Base-by-base conservation (phyloP, 495 filamentous ascomycete genomes). In the Hypoxylon fragiforme region DNA sequence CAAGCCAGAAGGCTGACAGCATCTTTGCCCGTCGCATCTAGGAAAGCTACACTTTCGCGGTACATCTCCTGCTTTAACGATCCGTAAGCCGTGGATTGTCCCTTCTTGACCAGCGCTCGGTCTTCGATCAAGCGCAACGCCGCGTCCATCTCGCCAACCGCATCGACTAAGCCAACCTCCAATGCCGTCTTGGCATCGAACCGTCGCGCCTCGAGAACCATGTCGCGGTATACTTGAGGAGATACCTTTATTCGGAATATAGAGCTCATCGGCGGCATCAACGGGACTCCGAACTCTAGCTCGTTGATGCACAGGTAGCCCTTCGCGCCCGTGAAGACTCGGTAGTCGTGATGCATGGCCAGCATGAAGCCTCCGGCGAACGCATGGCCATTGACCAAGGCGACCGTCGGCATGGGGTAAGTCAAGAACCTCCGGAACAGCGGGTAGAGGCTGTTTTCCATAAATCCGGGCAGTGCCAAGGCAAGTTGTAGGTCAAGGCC, bases 311-410 rank as follows among this genome's bases (percentile, higher is more conserved):
- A 91, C 9, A 86, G 66, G 66, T 83, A 90, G 1, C 89, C 89
- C 21, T 78, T 77, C 2, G 73, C 19, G 0, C 85, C 81, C 60
- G 87, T 89, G 76, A 87, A 83, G 57, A 90, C 70, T 2, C 89
- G 81, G 67, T 92, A 92, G 68, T 92, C 89, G 73, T 91, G 87
- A 68, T 88, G 84, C 86, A 91, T 89, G 40, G 88, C 85, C 5
- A 88, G 69, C 85, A 92, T 91, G 54, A 91, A 71, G 22, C 87
- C 89, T 28, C 79, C 89, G 12, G 89, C 89, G 65, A 91, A 92
- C 42, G 84, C 84, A 65, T 92, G 89, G n/a, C 89, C 89, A 46
- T 90, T 90, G 24, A 92, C 40, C 1, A 91, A 72, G 11, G 86
- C 82, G 38, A 92, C 67, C 0, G 88, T 92, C n/a, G 89, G 89